Evolutionary conservation across 192 early-diverging fungal genomes (phyloP).

Genomic region (Backusella morwellensis): DNA sequence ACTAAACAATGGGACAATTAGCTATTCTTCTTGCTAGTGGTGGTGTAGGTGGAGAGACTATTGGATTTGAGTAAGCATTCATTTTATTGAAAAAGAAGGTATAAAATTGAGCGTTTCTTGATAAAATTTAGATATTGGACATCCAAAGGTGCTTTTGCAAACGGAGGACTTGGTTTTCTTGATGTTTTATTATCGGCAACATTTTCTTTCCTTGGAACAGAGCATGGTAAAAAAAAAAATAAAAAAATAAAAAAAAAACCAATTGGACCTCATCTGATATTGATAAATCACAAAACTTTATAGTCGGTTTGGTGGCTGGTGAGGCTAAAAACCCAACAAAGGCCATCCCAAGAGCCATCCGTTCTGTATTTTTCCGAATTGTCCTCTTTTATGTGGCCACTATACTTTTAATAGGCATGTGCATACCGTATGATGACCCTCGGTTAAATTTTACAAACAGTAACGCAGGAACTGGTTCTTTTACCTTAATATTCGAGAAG

Average conservation of each 20-base stretch:
- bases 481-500: slow-evolving; percentile 59
- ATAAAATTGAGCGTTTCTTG: no score
- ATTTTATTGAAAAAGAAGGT: no score
- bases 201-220: slow-evolving; percentile 85
- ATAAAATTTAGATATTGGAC: slow-evolving; percentile 53
- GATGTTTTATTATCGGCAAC: slow-evolving; percentile 70
- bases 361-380: slow-evolving; percentile 84
- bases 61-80: slow-evolving; percentile 37
- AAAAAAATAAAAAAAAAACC: neutral
- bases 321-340: slow-evolving; percentile 85
- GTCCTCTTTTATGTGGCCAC: slow-evolving; percentile 76
- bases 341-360: slow-evolving; percentile 66
- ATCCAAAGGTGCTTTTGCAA: slow-evolving; percentile 61
- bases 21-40: slow-evolving; percentile 61
- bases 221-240: slow-evolving; percentile 45
- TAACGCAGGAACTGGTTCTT: slow-evolving; percentile 55
- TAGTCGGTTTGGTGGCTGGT: slow-evolving; percentile 83
- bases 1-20: neutral
- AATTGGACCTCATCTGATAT: no score
- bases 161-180: slow-evolving; percentile 56
- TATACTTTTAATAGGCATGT: slow-evolving; percentile 77
- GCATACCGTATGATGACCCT: slow-evolving; percentile 62
- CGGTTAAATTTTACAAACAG: slow-evolving; percentile 42
- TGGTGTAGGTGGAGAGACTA: slow-evolving; percentile 47
- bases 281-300: neutral